phyloP scores from a whole-genome alignment of 2,329 filamentous ascomycete genomes.

The Aurifilum marmelostoma region DNA sequence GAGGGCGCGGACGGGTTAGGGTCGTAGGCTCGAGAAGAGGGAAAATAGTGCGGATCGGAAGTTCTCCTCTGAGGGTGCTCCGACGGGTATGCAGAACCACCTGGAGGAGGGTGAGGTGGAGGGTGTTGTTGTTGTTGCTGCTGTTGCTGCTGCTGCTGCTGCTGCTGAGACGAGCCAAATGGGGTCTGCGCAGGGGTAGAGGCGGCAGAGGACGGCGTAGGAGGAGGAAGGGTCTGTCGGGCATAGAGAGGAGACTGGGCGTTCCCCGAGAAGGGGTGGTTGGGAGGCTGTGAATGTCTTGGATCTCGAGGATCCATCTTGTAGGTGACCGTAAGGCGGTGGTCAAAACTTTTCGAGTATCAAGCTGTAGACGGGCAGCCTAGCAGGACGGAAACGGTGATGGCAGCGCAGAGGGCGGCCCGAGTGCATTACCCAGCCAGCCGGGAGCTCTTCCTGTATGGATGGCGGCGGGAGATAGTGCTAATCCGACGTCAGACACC shows the following conservation, averaged over 20 bases:
- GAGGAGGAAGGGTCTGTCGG: conserved; percentile 36
- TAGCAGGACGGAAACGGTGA: neutral
- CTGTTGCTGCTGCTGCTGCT: conserved; percentile 29
- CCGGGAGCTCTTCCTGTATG: neutral
- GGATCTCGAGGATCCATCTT: conserved; percentile 35
- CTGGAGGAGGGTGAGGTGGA: conserved; percentile 33
- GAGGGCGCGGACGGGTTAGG: conserved; percentile 36
- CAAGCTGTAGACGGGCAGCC: neutral
- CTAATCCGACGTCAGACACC: neutral
- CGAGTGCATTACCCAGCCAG: conserved; percentile 8
- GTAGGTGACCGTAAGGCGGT: conserved; percentile 1
- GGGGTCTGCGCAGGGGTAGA: conserved; percentile 30
- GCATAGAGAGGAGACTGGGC: conserved; percentile 39
- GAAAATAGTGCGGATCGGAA: conserved; percentile 49
- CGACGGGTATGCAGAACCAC: conserved; percentile 35
- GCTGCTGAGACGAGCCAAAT: conserved; percentile 25
- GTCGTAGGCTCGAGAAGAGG: conserved; percentile 42
- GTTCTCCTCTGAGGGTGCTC: conserved; percentile 42
- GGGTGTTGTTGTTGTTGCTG: conserved; percentile 26
- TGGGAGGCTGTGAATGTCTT: conserved; percentile 39
- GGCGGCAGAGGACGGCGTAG: conserved; percentile 26
- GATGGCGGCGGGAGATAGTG: neutral
- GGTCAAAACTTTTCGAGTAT: conserved; percentile 12
- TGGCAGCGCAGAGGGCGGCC: conserved; percentile 4
- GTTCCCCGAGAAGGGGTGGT: conserved; percentile 40